Base-by-base conservation (phyloP, 257 asterid genomes). In the Buddleja alternifolia region DNA sequence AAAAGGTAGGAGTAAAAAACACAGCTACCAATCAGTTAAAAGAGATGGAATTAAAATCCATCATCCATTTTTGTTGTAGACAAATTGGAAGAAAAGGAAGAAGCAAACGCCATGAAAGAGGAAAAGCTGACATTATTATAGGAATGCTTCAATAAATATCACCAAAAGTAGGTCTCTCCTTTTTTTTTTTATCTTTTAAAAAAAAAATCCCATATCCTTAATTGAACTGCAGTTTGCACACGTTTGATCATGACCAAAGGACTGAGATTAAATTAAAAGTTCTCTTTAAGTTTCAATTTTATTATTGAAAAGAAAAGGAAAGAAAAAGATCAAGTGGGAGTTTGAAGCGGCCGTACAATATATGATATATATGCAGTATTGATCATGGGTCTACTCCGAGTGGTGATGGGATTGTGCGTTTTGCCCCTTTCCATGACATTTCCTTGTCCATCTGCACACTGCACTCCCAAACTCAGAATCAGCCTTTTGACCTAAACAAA, bases 371-470 rank as follows among this genome's bases (percentile, higher is more conserved):
- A 74, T 83, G 72, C 70, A 83, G 85, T 65, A 73, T 53, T 25
- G 66, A 72, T 75, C 51, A 70, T 73, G 75, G 71, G 80, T 56
- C 79, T 76, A 55, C 75, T 78, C 62, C 56, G 66, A 68, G 74
- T 69, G 74, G 72, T 71, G 88, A 81, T 79, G 81, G 79, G 83
- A 85, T 83, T 77, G 84, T 85, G 86, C 83, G 77, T 70, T 84
- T 77, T 74, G 60, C 55, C 80, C 73, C 70, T 79, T 78, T 76
- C 66, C 60, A 67, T 84, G 86, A 76, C 70, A 81, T 42, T 83
- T 81, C 85, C 51, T 79, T 78, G 60, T 79, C 84, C 67, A 66
- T 77, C 81, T 71, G 20, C 65, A 73, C 16, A 74, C 81, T 71
- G 20, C 65, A 73, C 16, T 72, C 63, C 79, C 63, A 10, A 73